Evolutionary conservation across 805 yeast genomes (phyloP).

Genomic region (Cyberlindnera xishuangbannaensis): DNA sequence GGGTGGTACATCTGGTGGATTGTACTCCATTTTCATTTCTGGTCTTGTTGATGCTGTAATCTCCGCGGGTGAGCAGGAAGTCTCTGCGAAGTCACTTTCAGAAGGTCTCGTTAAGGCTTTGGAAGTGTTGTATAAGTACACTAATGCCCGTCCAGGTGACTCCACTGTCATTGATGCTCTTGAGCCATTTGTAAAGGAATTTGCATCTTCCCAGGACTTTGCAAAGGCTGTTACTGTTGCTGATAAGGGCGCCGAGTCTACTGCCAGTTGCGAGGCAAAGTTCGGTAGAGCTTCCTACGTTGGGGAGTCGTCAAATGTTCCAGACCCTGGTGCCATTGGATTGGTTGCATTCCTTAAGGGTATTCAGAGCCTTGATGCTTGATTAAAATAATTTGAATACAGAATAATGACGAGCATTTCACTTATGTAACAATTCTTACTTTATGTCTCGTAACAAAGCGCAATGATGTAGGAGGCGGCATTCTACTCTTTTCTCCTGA

Average conservation of each 20-base stretch:
- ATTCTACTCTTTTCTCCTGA: too few relatives aligned
- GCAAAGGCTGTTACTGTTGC: conserved; percentile 64
- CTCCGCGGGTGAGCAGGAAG: conserved; percentile 25
- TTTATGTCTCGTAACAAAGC: too few relatives aligned
- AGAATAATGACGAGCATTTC: too few relatives aligned
- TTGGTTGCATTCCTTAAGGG: conserved; percentile 49
- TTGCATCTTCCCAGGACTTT: conserved; percentile 46
- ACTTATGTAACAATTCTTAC: too few relatives aligned
- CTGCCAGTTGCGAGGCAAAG: conserved; percentile 71
- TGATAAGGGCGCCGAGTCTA: conserved; percentile 65
- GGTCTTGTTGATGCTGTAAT: conserved; percentile 58
- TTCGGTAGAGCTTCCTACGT: conserved; percentile 95
- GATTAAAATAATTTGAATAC: background rate
- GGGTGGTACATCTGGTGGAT: conserved; percentile 98
- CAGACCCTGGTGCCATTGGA: conserved; percentile 96
- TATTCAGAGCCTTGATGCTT: conserved; percentile 12
- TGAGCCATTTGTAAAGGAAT: conserved; percentile 74
- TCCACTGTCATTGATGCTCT: conserved; percentile 85
- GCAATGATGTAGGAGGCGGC: too few relatives aligned
- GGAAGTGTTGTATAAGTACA: conserved; percentile 73
- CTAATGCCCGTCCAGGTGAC: conserved; percentile 85
- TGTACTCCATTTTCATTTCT: conserved; percentile 79
- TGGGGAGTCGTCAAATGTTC: conserved; percentile 59
- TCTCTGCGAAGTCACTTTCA: conserved; percentile 32
- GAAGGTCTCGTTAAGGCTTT: conserved; percentile 53